phyloP scores from a whole-genome alignment of 176 grass and related monocot genomes.

The Oryza rufipogon region DNA sequence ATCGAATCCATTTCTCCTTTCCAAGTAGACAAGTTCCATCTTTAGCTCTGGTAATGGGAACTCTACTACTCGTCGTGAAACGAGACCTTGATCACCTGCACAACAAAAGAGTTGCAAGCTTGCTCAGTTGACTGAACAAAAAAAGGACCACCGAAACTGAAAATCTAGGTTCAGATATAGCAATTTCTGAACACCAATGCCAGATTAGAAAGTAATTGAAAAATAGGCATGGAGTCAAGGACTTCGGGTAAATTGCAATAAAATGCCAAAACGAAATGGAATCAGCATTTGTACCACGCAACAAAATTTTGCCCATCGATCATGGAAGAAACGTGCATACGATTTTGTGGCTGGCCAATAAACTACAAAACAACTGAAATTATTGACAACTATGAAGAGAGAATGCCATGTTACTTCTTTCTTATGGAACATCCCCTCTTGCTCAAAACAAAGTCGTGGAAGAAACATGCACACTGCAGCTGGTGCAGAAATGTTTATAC shows the following conservation, averaged over 20 bases:
- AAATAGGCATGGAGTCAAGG: background rate
- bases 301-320: background rate
- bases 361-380: background rate
- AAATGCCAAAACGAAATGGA: background rate
- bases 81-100: conserved; percentile 29
- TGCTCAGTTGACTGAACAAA: conserved; percentile 27
- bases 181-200: background rate
- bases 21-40: conserved; percentile 48
- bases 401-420: conserved; percentile 34
- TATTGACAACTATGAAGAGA: background rate
- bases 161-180: background rate
- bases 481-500: conserved; percentile 23
- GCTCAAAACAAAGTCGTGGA: background rate
- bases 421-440: conserved; percentile 13
- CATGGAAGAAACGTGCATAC: conserved; percentile 36
- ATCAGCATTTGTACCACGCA: background rate
- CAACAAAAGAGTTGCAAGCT: background rate
- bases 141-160: too few relatives aligned
- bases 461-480: conserved; percentile 17
- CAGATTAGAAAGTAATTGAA: conserved; percentile 18
- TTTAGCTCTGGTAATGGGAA: background rate
- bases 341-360: conserved; percentile 19
- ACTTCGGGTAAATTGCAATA: background rate
- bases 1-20: conserved; percentile 35
- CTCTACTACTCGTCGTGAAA: conserved; percentile 6